A percentile compares a stretch with the other conserved stretches of the same genome.
Evolutionary conservation across 2,329 filamentous ascomycete species (phyloP).

Genomic region (Xylogone sp.): DNA sequence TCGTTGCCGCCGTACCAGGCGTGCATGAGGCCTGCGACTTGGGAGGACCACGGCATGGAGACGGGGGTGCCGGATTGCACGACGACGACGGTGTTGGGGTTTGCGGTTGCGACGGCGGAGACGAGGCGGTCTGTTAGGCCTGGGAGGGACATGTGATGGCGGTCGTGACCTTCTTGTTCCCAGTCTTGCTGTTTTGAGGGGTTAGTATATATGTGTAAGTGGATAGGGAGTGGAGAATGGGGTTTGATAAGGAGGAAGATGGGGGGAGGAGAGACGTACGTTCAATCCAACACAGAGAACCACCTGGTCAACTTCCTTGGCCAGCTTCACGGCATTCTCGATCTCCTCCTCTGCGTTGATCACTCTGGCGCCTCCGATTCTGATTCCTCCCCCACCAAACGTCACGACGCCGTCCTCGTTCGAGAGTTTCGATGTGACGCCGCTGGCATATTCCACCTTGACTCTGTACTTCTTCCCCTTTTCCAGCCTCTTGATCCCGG

Average conservation of each 20-base stretch:
- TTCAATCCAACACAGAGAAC: constrained; percentile 74
- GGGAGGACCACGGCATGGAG: constrained; percentile 62
- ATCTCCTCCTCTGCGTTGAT: constrained; percentile 58
- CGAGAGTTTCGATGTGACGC: constrained; percentile 52
- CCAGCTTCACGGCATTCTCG: constrained; percentile 60
- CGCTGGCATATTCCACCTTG: constrained; percentile 45
- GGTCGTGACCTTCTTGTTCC: constrained; percentile 75
- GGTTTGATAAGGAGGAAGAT: too few relatives aligned
- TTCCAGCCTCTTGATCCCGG: constrained; percentile 13
- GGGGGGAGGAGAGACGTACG: constrained; percentile 17
- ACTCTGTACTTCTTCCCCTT: constrained; percentile 19
- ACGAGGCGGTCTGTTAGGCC: constrained; percentile 67
- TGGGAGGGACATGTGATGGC: constrained; percentile 75
- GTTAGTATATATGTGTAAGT: too few relatives aligned
- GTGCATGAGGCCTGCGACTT: constrained; percentile 58
- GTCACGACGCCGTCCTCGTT: constrained; percentile 41
- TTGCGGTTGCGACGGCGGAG: constrained; percentile 57
- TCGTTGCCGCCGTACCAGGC: constrained; percentile 88
- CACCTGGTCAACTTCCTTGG: constrained; percentile 68
- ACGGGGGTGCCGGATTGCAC: constrained; percentile 74
- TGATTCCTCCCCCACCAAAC: constrained; percentile 53
- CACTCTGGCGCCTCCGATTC: constrained; percentile 56
- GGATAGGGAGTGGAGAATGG: too few relatives aligned
- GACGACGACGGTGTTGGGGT: constrained; percentile 66
- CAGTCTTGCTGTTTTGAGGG: constrained; percentile 49